phyloP scores from a whole-genome alignment of 139 green algal species.

The Chlorella ohadii region DNA sequence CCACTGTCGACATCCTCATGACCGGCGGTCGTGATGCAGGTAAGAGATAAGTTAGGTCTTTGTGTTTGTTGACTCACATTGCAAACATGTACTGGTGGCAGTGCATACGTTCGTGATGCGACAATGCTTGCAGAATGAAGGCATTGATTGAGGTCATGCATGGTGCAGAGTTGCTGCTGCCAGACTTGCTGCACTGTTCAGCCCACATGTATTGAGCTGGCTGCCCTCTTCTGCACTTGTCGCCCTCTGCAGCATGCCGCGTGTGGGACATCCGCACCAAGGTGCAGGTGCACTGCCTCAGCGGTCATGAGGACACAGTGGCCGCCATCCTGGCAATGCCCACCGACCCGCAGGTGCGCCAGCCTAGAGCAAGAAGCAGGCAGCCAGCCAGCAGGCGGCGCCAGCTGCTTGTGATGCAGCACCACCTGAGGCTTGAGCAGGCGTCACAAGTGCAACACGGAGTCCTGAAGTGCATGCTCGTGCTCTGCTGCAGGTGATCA shows the following conservation, averaged over 20 bases:
- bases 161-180: too few species aligned
- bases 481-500: constrained; percentile 85
- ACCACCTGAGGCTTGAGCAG: too few species aligned
- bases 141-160: too few species aligned
- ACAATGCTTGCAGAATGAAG: too few species aligned
- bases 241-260: constrained; percentile 66
- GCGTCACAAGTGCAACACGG: too few species aligned
- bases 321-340: constrained; percentile 85
- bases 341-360: constrained; percentile 84
- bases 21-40: constrained; percentile 89
- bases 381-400: neutral
- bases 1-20: constrained; percentile 94
- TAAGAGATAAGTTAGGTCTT: too few species aligned
- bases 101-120: too few species aligned
- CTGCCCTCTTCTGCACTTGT: neutral
- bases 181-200: too few species aligned
- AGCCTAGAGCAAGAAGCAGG: neutral
- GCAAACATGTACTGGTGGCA: too few species aligned
- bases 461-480: too few species aligned
- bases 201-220: neutral
- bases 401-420: too few species aligned
- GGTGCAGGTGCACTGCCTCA: constrained; percentile 87
- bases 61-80: too few species aligned
- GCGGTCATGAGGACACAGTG: constrained; percentile 96
- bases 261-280: constrained; percentile 99